phyloP scores from a whole-genome alignment of 768 basidiomycete genomes.

The Trametes cinnabarina region DNA sequence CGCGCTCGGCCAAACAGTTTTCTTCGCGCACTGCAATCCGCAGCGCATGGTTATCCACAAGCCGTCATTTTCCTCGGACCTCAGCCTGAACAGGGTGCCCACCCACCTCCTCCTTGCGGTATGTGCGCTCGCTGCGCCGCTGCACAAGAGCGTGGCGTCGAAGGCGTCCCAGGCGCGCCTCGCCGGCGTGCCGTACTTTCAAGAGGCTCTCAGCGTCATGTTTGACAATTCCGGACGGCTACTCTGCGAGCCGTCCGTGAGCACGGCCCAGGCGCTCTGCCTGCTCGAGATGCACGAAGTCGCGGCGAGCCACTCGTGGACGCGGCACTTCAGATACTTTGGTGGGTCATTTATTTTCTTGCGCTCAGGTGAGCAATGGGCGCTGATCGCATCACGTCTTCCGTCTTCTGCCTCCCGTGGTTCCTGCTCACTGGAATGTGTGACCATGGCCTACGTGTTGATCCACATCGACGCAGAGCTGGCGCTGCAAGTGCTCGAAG shows the following conservation, averaged over 20 bases:
- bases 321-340: conserved; percentile 40
- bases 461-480: conserved; percentile 44
- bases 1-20: conserved; percentile 46
- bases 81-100: conserved; percentile 68
- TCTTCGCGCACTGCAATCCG: conserved; percentile 81
- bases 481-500: conserved; percentile 65
- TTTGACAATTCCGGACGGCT: conserved; percentile 68
- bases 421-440: not conserved
- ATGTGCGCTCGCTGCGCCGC: conserved; percentile 75
- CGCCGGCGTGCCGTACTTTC: conserved; percentile 41
- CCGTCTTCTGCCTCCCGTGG: not conserved
- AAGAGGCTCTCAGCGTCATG: conserved; percentile 65
- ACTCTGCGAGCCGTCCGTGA: conserved; percentile 59
- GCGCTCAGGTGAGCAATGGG: not conserved
- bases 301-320: conserved; percentile 32
- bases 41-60: conserved; percentile 76
- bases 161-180: conserved; percentile 46
- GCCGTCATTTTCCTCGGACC: conserved; percentile 66
- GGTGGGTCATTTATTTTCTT: conserved; percentile 35
- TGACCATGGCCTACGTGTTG: too few relatives aligned
- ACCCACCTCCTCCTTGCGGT: conserved; percentile 69
- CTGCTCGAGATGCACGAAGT: conserved; percentile 64
- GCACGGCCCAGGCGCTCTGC: conserved; percentile 73
- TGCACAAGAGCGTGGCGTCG: conserved; percentile 64
- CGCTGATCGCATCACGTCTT: not conserved